Evolutionary conservation across 768 basidiomycete species (phyloP), one percentile per base, ranked within the genome.

Genomic region (Leccinum boreale): DNA sequence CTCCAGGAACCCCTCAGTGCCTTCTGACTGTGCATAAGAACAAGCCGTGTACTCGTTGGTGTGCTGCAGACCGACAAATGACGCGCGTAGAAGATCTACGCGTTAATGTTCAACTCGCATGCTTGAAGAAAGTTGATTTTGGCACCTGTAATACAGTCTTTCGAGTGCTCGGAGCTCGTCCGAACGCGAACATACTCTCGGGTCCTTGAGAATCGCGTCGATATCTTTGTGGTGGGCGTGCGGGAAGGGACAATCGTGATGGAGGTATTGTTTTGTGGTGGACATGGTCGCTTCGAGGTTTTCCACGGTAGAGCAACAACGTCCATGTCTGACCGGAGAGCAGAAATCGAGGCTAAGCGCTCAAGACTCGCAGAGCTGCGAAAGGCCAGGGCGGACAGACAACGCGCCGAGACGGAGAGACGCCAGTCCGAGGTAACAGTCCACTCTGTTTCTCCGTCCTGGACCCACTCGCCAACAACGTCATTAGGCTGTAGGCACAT

Each of bases 331-430:
- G 84, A 87, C 65, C 81, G 92, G 50, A 77, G 91, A 68, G 86
- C 86, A 67, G 94, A 97, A 75, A 90, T 98, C 58, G 93, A 94
- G 72, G 90, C 87, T 24, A 98, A 98, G 75, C 79, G 87, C 60
- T 84, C 85, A 11, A 94, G 93, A 73, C 85, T 98, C 33, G 91
- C 85, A 51, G 92, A 92, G 61, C 79, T 97, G 36, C 80, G 90
- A 55, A 83, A 87, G 70, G 89, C 87, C 5, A 82, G 93, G 47
- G 85, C 85, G 35, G 85, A 89, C 61, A 76, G 89, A 65, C 81
- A 86, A 65, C 82, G 77, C 57, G 78, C 75, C 56, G 85, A 83
- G 50, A 74, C 73, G 23, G 79, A 83, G 48, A 62, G 71, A 53
- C 68, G 63, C 8, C 67, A 63, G 45, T 56, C 67, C 39, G 67